These are phyloP conservation scores for Lathyrus sativus DNA, from an alignment of 306 rosid species.

Conservation along the genomic window DNA sequence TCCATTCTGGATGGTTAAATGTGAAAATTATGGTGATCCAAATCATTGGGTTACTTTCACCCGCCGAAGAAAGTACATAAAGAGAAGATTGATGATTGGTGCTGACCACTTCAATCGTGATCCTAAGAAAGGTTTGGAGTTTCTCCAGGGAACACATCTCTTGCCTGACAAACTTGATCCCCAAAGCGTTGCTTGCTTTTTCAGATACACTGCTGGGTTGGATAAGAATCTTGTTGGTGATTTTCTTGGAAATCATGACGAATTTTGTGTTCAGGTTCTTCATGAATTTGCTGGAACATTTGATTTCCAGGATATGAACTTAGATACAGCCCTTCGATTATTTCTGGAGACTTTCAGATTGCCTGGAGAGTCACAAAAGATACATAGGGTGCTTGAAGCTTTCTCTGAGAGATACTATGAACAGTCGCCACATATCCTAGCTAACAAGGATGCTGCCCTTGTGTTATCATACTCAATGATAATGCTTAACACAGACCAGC, in stretches of 20 bases:
- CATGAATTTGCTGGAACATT: constrained; percentile 97
- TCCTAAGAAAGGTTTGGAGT: constrained; percentile 98
- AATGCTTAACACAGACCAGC: constrained; percentile 97
- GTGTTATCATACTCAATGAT: constrained; percentile 85
- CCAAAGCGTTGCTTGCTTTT: constrained; percentile 98
- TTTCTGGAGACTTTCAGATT: constrained; percentile 93
- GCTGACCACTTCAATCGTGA: constrained; percentile 99
- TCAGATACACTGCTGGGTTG: constrained; percentile 95
- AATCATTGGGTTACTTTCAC: constrained; percentile 87
- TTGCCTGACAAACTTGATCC: constrained; percentile 99
- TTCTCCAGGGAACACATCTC: constrained; percentile 97
- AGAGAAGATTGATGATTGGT: constrained; percentile 96
- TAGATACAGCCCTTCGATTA: constrained; percentile 93
- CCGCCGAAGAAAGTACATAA: constrained; percentile 86
- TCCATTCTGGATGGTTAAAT: constrained; percentile 97
- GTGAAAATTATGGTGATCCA: constrained; percentile 88
- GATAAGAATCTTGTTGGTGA: constrained; percentile 99
- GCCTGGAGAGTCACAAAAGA: constrained; percentile 99
- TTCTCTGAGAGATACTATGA: constrained; percentile 98
- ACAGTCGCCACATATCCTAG: constrained; percentile 85
- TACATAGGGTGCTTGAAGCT: constrained; percentile 98
- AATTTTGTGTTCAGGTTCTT: constrained; percentile 97
- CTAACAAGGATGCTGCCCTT: constrained; percentile 97
- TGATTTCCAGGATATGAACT: constrained; percentile 96
- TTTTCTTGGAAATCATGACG: constrained; percentile 95